Conservation (phyloP, 768 basidiomycete genomes). For the Suillus paluster region DNA sequence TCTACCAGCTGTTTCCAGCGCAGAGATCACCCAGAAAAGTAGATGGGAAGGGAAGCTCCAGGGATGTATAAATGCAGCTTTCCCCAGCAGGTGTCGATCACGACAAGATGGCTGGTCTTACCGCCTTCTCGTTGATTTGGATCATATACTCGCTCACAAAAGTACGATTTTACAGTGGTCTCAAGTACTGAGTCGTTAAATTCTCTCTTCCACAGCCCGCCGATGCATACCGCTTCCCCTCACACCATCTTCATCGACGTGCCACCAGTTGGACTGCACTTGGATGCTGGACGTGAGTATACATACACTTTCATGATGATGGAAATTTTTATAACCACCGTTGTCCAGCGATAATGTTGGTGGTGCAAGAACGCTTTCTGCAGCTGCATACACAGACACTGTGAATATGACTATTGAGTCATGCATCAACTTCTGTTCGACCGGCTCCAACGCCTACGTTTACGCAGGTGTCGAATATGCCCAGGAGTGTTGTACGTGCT, state of each 20-base stretch:
- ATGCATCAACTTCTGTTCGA: constrained; percentile 49
- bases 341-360: constrained; percentile 52
- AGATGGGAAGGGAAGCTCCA: background rate
- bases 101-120: background rate
- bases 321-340: constrained; percentile 7
- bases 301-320: constrained; percentile 15
- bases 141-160: background rate
- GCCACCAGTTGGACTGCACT: constrained; percentile 57
- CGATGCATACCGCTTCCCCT: background rate
- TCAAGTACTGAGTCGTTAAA: background rate
- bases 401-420: constrained; percentile 65
- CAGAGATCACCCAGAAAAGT: background rate
- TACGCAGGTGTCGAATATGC: constrained; percentile 76
- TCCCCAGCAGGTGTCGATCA: background rate
- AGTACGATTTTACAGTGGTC: background rate
- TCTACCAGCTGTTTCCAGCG: background rate
- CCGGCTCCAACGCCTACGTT: constrained; percentile 44
- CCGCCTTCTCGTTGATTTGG: constrained; percentile 1
- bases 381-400: constrained; percentile 47
- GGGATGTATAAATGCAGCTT: background rate
- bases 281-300: constrained; percentile 66
- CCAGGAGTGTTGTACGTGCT: constrained; percentile 61
- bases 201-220: background rate
- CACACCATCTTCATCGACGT: constrained; percentile 17
- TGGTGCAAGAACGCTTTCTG: constrained; percentile 60